These are phyloP conservation scores for Amanita phalloides DNA, from an alignment of 768 basidiomycete species.

Conservation along the genomic window DNA sequence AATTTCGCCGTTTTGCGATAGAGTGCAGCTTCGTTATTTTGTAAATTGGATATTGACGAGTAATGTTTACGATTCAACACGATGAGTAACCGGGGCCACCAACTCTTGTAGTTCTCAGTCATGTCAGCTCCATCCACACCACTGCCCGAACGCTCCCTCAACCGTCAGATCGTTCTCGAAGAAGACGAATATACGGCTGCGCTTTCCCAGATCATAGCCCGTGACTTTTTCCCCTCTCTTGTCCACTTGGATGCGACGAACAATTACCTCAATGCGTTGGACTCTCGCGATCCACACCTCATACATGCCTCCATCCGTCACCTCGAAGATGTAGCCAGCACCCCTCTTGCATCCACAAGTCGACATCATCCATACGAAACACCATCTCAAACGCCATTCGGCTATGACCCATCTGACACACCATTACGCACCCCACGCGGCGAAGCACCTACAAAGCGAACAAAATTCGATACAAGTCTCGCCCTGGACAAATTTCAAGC, in stretches of 20 bases:
- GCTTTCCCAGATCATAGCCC: conserved; percentile 84
- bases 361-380: conserved; percentile 23
- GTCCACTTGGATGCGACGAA: conserved; percentile 85
- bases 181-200: conserved; percentile 95
- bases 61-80: neutral
- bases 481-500: conserved; percentile 85
- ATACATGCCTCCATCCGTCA: conserved; percentile 68
- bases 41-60: conserved; percentile 1
- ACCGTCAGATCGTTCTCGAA: conserved; percentile 62
- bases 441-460: conserved; percentile 42
- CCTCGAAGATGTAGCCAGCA: conserved; percentile 50
- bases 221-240: conserved; percentile 96
- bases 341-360: conserved; percentile 29
- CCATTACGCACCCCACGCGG: conserved; percentile 38
- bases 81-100: too few relatives aligned
- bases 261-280: conserved; percentile 71
- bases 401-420: conserved; percentile 49
- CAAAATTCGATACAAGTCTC: conserved; percentile 48
- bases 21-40: conserved; percentile 3
- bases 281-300: conserved; percentile 65
- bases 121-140: conserved; percentile 14
- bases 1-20: neutral
- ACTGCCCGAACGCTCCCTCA: conserved; percentile 45
- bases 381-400: conserved; percentile 62
- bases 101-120: neutral